These are phyloP conservation scores for Curvularia sp. DNA, from an alignment of 2,329 filamentous ascomycete genomes.

Conservation along the genomic window DNA sequence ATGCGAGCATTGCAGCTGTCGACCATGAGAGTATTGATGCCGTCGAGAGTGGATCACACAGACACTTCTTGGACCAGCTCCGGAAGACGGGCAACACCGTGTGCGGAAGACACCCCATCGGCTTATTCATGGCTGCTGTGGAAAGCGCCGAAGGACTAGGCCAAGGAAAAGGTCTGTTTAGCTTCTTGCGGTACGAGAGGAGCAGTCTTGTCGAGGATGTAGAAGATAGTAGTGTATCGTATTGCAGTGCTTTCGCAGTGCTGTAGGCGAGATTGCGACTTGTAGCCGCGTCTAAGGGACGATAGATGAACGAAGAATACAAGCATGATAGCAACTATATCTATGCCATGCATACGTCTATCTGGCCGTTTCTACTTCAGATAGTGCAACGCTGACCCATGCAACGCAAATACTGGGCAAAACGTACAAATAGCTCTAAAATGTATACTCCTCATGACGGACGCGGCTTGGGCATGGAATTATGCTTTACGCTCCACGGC, in stretches of 20 bases:
- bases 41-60: constrained; percentile 77
- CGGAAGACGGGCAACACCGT: constrained; percentile 84
- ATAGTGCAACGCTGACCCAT: neutral
- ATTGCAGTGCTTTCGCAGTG: constrained; percentile 89
- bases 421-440: neutral
- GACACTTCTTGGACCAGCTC: constrained; percentile 73
- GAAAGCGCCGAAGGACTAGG: constrained; percentile 61
- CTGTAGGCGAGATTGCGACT: constrained; percentile 16
- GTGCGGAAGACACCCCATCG: constrained; percentile 93
- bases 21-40: constrained; percentile 85
- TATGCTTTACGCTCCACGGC: constrained; percentile 57
- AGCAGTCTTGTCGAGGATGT: constrained; percentile 75
- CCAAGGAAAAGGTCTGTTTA: constrained; percentile 70
- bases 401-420: neutral
- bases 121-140: constrained; percentile 86
- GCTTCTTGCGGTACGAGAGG: constrained; percentile 84
- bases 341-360: neutral
- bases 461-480: constrained; percentile 41
- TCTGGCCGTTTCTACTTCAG: neutral
- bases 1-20: constrained; percentile 82
- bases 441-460: constrained; percentile 15
- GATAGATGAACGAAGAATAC: neutral
- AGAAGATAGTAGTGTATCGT: constrained; percentile 87
- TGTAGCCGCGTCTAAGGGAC: neutral
- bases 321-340: neutral